Percentiles rank a stretch among this genome's conserved stretches.
These are phyloP conservation scores for Simmondsia chinensis DNA, from an alignment of 148 eudicot species.

Conservation along the genomic window DNA sequence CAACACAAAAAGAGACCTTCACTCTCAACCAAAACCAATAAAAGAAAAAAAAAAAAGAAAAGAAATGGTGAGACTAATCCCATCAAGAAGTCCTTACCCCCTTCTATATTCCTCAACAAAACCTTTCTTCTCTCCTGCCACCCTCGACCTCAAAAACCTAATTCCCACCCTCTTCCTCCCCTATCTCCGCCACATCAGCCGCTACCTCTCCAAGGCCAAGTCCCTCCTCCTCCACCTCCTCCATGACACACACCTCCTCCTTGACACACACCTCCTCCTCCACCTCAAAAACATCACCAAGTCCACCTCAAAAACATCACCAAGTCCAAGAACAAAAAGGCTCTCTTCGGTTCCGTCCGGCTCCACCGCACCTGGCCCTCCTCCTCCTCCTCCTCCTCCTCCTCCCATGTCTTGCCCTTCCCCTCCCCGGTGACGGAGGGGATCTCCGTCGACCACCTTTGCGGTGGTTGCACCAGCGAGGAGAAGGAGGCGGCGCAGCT, in stretches of 20 bases:
- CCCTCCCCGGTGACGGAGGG: slow-evolving; percentile 26
- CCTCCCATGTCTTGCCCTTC: slow-evolving; percentile 65
- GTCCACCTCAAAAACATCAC: slow-evolving; percentile 23
- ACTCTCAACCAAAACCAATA: background rate
- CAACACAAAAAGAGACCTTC: background rate
- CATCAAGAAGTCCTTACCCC: slow-evolving; percentile 27
- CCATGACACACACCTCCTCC: slow-evolving; percentile 34
- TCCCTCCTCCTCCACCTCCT: slow-evolving; percentile 44
- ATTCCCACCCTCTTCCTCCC: slow-evolving; percentile 56
- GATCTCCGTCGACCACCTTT: background rate
- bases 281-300: too few species aligned
- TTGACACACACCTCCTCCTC: too few species aligned
- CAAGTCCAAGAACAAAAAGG: slow-evolving; percentile 55
- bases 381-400: too few species aligned
- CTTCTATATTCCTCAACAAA: slow-evolving; percentile 18
- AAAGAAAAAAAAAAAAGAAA: background rate
- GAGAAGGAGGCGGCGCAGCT: slow-evolving; percentile 30
- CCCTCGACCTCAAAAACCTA: slow-evolving; percentile 62
- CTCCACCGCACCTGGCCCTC: slow-evolving; percentile 90
- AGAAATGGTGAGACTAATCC: slow-evolving; percentile 40
- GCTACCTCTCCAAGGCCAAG: slow-evolving; percentile 66
- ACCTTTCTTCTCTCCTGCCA: slow-evolving; percentile 23
- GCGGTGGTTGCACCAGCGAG: slow-evolving; percentile 2
- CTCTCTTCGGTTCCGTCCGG: slow-evolving; percentile 70
- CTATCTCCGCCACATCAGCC: slow-evolving; percentile 42